Evolutionary conservation across 2,329 filamentous ascomycete species (phyloP), one percentile per base, ranked within the genome.

Genomic region (Epichloe brachyelytri): DNA sequence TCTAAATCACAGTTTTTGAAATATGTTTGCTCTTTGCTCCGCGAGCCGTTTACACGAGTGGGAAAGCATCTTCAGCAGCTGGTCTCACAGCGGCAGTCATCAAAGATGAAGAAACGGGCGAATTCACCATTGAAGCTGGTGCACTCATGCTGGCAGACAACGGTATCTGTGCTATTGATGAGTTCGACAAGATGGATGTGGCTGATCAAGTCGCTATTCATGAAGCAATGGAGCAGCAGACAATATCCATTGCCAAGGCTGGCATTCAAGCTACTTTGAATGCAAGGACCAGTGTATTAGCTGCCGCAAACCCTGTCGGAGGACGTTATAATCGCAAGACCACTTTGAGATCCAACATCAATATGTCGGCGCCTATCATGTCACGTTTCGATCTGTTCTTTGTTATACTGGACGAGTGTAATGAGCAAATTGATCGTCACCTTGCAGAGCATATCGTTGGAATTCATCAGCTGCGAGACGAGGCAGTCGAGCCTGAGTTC

Each of bases 191-290:
- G 74, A 98, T 98, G 93, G 93, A 98, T 62, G 86, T 98, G 55
- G 82, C 74, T 49, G 93, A 98, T 66, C 93, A 98, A 71, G 93
- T 98, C 51, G 93, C 93, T 57, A 98, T 98, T 62, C 93, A 98
- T 78, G 93, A 98, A 80, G 93, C 93, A 53, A 98, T 98, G 93
- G 93, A 98, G 79, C 93, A 98, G 73, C 93, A 98, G 70, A 98
- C 93, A 5, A 98, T 98, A 58, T 96, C 89, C 8, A 98, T 98
- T 62, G 91, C 93, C 54, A 98, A 98, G 71, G 93, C 93, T 5
- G 93, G 93, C 62, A 98, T 98, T 53, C 93, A 98, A 66, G 94
- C 93, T 4, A 98, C 93, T 0, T 79, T 98, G 44, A 98, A 98
- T 63, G 93, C 93, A 2, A 82, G 93, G 51, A 96, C 93, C 0